phyloP scores from a whole-genome alignment of 202 grass and related monocot genomes.

The Eragrostis tef region DNA sequence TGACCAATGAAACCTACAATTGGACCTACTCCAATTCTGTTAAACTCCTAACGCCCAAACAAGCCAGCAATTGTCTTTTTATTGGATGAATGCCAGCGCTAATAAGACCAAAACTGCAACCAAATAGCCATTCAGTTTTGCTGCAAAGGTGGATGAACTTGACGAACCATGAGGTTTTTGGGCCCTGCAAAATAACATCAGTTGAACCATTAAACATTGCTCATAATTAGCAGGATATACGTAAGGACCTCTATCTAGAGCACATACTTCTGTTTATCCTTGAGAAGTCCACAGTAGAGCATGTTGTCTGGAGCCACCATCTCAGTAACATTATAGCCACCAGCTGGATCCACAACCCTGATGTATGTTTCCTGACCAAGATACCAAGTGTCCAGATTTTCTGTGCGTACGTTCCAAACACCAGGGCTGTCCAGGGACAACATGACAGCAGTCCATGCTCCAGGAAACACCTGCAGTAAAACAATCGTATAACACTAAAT shows the following conservation, averaged over 20 bases:
- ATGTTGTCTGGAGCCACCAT: constrained; percentile 66
- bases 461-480: constrained; percentile 75
- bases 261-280: constrained; percentile 80
- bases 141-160: constrained; percentile 17
- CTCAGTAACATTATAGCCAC: constrained; percentile 78
- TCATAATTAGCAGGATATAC: background rate
- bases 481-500: background rate
- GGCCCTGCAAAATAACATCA: constrained; percentile 50
- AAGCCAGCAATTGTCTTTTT: constrained; percentile 11
- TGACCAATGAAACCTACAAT: constrained; percentile 39
- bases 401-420: constrained; percentile 84
- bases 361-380: constrained; percentile 89
- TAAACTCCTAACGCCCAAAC: constrained; percentile 43
- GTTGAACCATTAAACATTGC: constrained; percentile 8
- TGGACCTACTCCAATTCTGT: constrained; percentile 34
- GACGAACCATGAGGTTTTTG: constrained; percentile 71
- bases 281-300: constrained; percentile 88
- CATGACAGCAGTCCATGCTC: constrained; percentile 92
- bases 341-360: constrained; percentile 66
- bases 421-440: constrained; percentile 86
- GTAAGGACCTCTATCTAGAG: background rate
- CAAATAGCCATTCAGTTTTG: constrained; percentile 38
- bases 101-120: constrained; percentile 45
- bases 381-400: constrained; percentile 91
- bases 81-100: constrained; percentile 32